Conservation (phyloP, 345 rosid species). For the Hibiscus syriacus region DNA sequence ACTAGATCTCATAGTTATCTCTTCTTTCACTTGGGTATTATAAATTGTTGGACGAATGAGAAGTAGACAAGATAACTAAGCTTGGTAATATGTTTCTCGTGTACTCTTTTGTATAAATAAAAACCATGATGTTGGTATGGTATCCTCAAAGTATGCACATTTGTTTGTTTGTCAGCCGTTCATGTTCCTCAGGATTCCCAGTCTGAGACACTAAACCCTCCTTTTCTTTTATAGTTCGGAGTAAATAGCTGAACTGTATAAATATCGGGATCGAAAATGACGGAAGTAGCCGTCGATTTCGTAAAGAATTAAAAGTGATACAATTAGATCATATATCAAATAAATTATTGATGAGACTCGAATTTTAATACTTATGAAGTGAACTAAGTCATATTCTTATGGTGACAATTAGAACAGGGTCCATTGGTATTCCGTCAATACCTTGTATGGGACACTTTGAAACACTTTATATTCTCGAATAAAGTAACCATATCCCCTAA, state of each 20-base stretch:
- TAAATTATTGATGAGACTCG: background rate
- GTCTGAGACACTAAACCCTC: background rate
- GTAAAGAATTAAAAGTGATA: too few relatives aligned
- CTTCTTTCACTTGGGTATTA: too few relatives aligned
- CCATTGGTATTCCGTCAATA: conserved; percentile 4
- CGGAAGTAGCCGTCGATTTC: too few relatives aligned
- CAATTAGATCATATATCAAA: too few relatives aligned
- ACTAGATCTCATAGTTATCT: too few relatives aligned
- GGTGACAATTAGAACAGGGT: conserved; percentile 1
- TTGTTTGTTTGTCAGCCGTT: background rate
- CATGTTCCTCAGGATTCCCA: background rate
- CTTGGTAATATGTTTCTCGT: background rate
- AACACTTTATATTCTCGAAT: conserved; percentile 10
- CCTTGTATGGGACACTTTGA: conserved; percentile 10
- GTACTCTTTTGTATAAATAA: background rate
- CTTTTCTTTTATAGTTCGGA: background rate
- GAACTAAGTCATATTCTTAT: too few relatives aligned
- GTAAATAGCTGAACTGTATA: background rate
- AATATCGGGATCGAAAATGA: conserved; percentile 6
- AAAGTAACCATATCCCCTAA: conserved; percentile 15
- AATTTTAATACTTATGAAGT: background rate
- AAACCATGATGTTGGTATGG: background rate
- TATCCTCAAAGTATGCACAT: background rate
- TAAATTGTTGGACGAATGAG: too few relatives aligned
- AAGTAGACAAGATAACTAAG: background rate